Base-by-base conservation (phyloP, 169 alveolate genomes). In the Prorocentrum cordatum region DNA sequence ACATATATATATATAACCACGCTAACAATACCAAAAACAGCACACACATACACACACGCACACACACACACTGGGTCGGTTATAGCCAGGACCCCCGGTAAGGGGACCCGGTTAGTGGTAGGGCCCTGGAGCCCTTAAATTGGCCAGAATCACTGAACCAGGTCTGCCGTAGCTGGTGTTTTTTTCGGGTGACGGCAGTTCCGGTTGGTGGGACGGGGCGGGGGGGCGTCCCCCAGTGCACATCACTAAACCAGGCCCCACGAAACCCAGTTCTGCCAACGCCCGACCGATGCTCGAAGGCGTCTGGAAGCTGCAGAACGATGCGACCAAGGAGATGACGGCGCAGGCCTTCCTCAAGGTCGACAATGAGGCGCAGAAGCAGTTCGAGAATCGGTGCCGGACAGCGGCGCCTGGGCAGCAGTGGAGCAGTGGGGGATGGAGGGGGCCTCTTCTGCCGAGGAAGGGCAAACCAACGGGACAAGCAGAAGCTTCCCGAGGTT, bases 301-400 rank as follows among this genome's bases (percentile, higher is more conserved):
- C 33, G 97, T 96, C 31, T 98, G 99, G 99, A 97, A 97, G 93
- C 94, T 99, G 39, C 98, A 98, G 93, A 97, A 98, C 93, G 99
- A 97, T 83, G 93, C 94, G 64, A 97, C 99, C 42, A 99, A 99
- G 94, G 94, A 99, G 94, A 96, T 97, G 75, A 97, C 99, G 20
- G 99, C 99, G 32, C 96, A 96, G 93, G 99, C 99, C 4, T 97
- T 96, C 92, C 92, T 99, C 86, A 95, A 97, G 93, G 99, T 99
- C n/a, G 99, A 98, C 92, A 99, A 98, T 27, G 99, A 97, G 67
- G 98, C 99, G 20, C 93, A 97, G 96, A 97, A 97, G 77, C 84
- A 86, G 80, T 86, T 58, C 42, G 92, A 71, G 84, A 86, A 86
- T 35, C 50, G 92, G 64, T 16, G 18, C 47, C 64, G 64, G n/a